Percentiles rank a stretch among this genome's conserved stretches.
phyloP scores from a whole-genome alignment of 2,329 filamentous ascomycete genomes.

The Phaeosphaeriaceae sp. region DNA sequence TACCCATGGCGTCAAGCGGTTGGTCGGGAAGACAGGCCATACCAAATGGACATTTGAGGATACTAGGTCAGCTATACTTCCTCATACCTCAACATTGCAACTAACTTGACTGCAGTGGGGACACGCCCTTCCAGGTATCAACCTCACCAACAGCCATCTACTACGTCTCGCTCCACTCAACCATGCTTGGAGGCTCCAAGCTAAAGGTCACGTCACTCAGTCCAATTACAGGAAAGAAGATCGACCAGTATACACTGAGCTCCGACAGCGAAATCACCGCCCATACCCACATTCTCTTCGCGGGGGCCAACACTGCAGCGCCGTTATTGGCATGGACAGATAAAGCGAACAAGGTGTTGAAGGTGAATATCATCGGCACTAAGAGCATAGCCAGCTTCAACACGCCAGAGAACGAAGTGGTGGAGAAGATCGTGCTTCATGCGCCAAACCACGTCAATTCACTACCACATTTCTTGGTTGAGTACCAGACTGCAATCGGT shows the following conservation, averaged over 20 bases:
- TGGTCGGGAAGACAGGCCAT: conserved; percentile 74
- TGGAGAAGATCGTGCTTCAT: conserved; percentile 68
- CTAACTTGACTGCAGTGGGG: conserved; percentile 58
- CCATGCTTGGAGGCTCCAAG: conserved; percentile 69
- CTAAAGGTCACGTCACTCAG: conserved; percentile 79
- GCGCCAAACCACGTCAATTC: conserved; percentile 75
- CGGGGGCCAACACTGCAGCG: conserved; percentile 76
- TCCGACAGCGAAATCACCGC: conserved; percentile 75
- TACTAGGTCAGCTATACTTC: conserved; percentile 51
- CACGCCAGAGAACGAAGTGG: conserved; percentile 47
- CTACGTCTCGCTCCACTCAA: conserved; percentile 76
- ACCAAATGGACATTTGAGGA: conserved; percentile 81
- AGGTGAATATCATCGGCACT: conserved; percentile 70
- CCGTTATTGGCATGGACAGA: conserved; percentile 80
- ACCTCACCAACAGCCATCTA: conserved; percentile 73
- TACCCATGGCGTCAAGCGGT: conserved; percentile 67
- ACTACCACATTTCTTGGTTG: conserved; percentile 82
- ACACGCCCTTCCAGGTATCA: conserved; percentile 77
- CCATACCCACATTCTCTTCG: conserved; percentile 71
- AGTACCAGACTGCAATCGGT: conserved; percentile 71
- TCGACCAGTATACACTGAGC: conserved; percentile 73
- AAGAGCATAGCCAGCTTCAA: conserved; percentile 53
- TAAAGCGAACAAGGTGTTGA: conserved; percentile 65
- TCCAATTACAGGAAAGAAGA: conserved; percentile 71
- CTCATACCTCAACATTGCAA: not conserved